Base-by-base conservation (phyloP, 2,329 filamentous ascomycete species). In the Trichoderma atrobrunneum region DNA sequence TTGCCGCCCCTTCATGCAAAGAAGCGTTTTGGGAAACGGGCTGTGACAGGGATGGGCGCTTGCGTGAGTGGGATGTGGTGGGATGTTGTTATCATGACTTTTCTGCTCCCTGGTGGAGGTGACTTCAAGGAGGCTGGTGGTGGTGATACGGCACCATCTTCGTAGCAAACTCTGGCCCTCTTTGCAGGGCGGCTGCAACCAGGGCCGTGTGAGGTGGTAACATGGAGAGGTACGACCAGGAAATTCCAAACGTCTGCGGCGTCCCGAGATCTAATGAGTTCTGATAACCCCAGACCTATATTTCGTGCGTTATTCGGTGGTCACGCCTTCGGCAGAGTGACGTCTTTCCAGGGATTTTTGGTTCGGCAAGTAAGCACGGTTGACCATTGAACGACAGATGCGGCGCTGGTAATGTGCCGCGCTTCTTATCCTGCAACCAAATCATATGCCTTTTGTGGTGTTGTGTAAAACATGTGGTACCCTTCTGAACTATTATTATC, bases 1-100 rank as follows among this genome's bases (percentile, higher is more conserved):
- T 63, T 70, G 68, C 68, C 56, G 68, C 68, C 24, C 24, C 60
- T 56, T 65, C 54, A 71, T 71, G 69, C 69, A 60, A 32, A n/a
- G 32, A 32, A 71, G 61, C 51, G 36, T 71, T 71, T 71, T 59
- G 32, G 69, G 69, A 65, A 71, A 65, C 24, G 39, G 59, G 57
- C 21, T 70, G 39, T 28, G 69, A 65, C 62, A 71, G 60, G 69
- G 69, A 65, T 60, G 61, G 56, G 51, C 57, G 61, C 60, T 64
- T 65, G 61, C 16, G 24, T 28, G 32, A 43, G 59, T 64, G 69
- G 61, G 61, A 71, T 65, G 61, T 71, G 69, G 62, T 65, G 69
- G 61, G 61, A 65, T 71, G 69, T 48, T 60, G 68, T 64, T 64
- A 71, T 71, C 61, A 71, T 65, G 69, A 51, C 11, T 26, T 26